Evolutionary conservation across 345 rosid genomes (phyloP), one percentile per base, ranked within the genome.

Genomic region (Brassica carinata): DNA sequence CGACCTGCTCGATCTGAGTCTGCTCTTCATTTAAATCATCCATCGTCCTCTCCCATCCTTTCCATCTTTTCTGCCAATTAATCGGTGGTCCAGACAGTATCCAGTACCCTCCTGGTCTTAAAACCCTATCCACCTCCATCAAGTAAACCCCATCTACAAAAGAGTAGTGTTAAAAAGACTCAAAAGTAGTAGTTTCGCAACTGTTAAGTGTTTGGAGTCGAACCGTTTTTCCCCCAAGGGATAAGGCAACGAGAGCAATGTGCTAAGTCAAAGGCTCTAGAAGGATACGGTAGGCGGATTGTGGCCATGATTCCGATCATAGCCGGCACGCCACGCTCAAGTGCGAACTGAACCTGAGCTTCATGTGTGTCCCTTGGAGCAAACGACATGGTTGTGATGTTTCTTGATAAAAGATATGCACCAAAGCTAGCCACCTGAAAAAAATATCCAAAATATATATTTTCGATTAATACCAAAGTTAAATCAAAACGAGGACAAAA

Each of bases 211-310:
- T 17, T 36, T 27, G 38, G 68, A 55, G 17, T 59, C 64, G 2
- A 85, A 94, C 98, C 96, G 19, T 83, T 76, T 63, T 85, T 81
- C 26, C 89, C 96, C 99, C 99, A 95, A 4, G 98, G 98, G 63
- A 95, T 91, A 71, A 95, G 96, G 77, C 99, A 95, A 23, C 99
- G 96, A 67, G 99, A 95, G 84, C 99, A 95, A 77, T 95, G 99
- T 14, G 98, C 99, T 91, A 95, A 83, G 85, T 95, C 99, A 53
- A 95, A 95, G 62, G 98, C 91, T 79, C 98, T 78, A 1, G 99
- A 84, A 45, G 99, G 99, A 74, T 91, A 93, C 7, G 99, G 99
- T 18, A 90, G 87, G 61, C 99, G 88, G 18, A 89, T 89, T 51
- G 99, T 91, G 51, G 99, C 98, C 43, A 95, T 74, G 79, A 93